Evolutionary conservation across 2,329 filamentous ascomycete genomes (phyloP), one percentile per base, ranked within the genome.

Genomic region (Pseudogymnoascus sp.): DNA sequence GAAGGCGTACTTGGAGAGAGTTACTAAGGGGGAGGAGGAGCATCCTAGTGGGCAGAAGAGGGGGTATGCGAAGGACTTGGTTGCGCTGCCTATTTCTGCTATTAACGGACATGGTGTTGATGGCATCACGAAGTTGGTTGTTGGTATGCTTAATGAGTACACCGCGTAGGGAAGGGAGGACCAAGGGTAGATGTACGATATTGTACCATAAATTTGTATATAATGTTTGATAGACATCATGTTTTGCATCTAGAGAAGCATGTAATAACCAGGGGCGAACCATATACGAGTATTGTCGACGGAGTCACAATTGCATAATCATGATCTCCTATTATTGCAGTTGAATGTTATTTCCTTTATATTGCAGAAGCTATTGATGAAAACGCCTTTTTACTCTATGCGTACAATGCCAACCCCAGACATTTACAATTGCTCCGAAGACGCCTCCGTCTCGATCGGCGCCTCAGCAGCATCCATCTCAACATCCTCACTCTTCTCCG

Each of bases 41-140:
- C 93, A 97, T 73, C 93, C 92, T 0, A 92, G 89, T 66, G 83
- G 81, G 5, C 76, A 85, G 28, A 75, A 80, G 60, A 75, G 75
- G 2, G 78, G 79, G 7, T 82, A 87, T 87, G 74, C 76, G 70
- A 73, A 80, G 74, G 75, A 86, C 78, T 81, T 89, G 33, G 78
- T 82, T 20, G 89, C 84, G 18, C 85, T 97, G 63, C 94, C 94
- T 0, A 86, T 97, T 57, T 96, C 92, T 72, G 94, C 93, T 57
- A 95, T 97, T 64, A 83, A 87, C 62, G 90, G 89, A 4, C 86
- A 97, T 71, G 92, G 93, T 2, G 86, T 96, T 7, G 84, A 91
- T 60, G 78, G 81, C 47, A 85, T 94, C 61, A 81, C 89, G 18
- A 84, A 90, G 67, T 85, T 89, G 78, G 88, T 86, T 2, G 81